Percentiles rank a stretch among this genome's conserved stretches.
phyloP scores from a whole-genome alignment of 371 early-diverging fungal genomes.

The Mucor sp. region DNA sequence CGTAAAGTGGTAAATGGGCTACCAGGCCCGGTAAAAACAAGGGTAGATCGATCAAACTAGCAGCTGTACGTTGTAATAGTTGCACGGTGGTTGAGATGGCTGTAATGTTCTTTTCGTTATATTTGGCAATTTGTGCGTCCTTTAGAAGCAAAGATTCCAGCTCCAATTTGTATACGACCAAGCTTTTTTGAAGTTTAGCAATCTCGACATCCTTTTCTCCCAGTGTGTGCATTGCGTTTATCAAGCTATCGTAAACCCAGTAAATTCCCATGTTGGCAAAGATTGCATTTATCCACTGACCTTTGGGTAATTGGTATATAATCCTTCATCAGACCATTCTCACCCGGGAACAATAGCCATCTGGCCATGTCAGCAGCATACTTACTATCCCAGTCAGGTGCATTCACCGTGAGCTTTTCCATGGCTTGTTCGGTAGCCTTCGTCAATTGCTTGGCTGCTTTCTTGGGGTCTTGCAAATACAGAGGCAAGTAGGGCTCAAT shows the following conservation, averaged over 20 bases:
- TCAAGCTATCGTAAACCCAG: conserved; percentile 30
- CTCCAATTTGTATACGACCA: conserved; percentile 47
- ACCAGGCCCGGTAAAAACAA: conserved; percentile 55
- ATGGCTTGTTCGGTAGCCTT: conserved; percentile 38
- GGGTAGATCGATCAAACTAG: conserved; percentile 50
- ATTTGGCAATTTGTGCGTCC: conserved; percentile 52
- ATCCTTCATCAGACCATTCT: conserved; percentile 44
- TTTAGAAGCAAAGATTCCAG: conserved; percentile 35
- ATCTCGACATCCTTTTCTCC: conserved; percentile 32
- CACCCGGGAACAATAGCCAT: conserved; percentile 50
- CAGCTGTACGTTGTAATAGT: conserved; percentile 39
- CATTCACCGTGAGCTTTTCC: conserved; percentile 49
- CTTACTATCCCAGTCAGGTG: conserved; percentile 54
- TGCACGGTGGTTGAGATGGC: conserved; percentile 41
- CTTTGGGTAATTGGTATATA: conserved; percentile 57
- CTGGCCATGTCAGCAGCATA: conserved; percentile 56
- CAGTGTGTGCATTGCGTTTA: conserved; percentile 39
- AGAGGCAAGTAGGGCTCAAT: conserved; percentile 46
- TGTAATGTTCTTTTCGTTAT: conserved; percentile 49
- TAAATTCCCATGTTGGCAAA: background rate
- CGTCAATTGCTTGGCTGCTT: conserved; percentile 55
- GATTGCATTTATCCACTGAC: conserved; percentile 15
- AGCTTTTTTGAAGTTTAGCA: conserved; percentile 37
- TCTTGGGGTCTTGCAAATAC: conserved; percentile 47
- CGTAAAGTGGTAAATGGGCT: conserved; percentile 57